phyloP scores from a whole-genome alignment of 2,329 filamentous ascomycete genomes.

The Teratosphaeria zuluensis region DNA sequence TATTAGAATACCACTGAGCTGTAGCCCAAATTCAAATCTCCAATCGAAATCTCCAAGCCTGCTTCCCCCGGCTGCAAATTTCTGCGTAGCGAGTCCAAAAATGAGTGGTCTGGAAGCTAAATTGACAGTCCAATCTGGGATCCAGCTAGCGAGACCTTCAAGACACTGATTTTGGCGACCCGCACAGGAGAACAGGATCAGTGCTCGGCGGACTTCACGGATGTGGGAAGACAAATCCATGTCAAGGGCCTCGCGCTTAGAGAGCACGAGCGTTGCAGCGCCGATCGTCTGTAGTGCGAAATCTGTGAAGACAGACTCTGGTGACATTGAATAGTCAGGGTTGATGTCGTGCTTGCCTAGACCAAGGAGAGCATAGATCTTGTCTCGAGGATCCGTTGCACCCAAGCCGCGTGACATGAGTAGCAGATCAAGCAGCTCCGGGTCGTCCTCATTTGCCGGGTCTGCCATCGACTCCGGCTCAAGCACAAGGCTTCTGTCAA shows the following conservation, averaged over 20 bases:
- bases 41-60: constrained; percentile 18
- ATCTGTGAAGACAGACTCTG: constrained; percentile 19
- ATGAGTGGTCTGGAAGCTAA: constrained; percentile 17
- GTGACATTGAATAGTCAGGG: constrained; percentile 17
- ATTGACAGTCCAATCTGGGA: constrained; percentile 21
- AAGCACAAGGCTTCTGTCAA: not conserved
- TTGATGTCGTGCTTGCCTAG: constrained; percentile 17
- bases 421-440: constrained; percentile 21
- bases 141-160: constrained; percentile 11
- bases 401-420: constrained; percentile 21
- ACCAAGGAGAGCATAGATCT: constrained; percentile 21
- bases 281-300: constrained; percentile 21
- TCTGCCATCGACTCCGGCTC: not conserved
- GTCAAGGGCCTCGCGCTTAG: constrained; percentile 1
- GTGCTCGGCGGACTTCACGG: constrained; percentile 15
- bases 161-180: constrained; percentile 18
- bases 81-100: constrained; percentile 12
- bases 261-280: constrained; percentile 9
- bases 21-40: constrained; percentile 15
- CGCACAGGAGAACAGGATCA: constrained; percentile 20
- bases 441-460: constrained; percentile 5
- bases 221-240: constrained; percentile 4
- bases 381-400: constrained; percentile 21
- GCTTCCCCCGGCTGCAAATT: constrained; percentile 16
- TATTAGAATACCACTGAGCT: constrained; percentile 19